These are phyloP conservation scores for Canna indica DNA, from an alignment of 176 grass and related monocot species.

Conservation along the genomic window DNA sequence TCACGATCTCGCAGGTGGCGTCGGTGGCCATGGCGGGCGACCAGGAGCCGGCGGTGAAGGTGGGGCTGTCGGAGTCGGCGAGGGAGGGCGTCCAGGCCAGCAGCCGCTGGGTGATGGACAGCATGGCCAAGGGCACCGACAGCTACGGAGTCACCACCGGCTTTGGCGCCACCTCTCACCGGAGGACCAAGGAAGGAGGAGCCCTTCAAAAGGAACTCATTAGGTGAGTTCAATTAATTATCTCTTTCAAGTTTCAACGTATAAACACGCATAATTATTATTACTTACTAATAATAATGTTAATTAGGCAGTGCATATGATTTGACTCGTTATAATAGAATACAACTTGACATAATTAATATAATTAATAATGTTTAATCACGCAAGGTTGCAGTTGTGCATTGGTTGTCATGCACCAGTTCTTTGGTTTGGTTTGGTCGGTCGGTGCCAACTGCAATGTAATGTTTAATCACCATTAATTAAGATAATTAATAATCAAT, in stretches of 20 bases:
- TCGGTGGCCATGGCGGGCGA: constrained; percentile 42
- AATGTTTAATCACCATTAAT: no score
- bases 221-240: constrained; percentile 27
- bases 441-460: no score
- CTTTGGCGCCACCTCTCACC: constrained; percentile 76
- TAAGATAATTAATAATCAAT: no score
- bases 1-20: constrained; percentile 62
- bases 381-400: not conserved
- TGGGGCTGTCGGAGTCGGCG: constrained; percentile 60
- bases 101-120: constrained; percentile 74
- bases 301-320: no score
- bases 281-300: no score
- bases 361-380: no score
- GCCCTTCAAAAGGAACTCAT: constrained; percentile 85
- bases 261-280: no score
- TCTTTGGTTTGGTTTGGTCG: no score
- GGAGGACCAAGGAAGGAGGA: constrained; percentile 70
- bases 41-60: constrained; percentile 4
- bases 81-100: constrained; percentile 65
- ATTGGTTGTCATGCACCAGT: not conserved
- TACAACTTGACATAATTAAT: no score
- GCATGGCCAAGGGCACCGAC: constrained; percentile 75
- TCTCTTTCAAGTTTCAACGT: not conserved
- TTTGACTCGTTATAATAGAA: no score
- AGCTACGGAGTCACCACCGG: constrained; percentile 89